These are phyloP conservation scores for Phaeolepiota aurea DNA, from an alignment of 768 basidiomycete species.

Conservation along the genomic window DNA sequence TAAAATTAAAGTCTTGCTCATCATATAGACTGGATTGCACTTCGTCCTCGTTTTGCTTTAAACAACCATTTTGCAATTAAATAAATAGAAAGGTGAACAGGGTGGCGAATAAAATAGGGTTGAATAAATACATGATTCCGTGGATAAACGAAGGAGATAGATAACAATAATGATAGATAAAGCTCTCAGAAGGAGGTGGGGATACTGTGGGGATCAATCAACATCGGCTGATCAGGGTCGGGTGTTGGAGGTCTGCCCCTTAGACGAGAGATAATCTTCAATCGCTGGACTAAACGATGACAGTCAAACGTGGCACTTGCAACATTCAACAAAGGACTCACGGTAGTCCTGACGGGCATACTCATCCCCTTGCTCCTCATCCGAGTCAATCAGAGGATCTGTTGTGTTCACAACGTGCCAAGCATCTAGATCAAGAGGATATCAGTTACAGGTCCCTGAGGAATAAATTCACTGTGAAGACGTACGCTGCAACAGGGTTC, in stretches of 20 bases:
- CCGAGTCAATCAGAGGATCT: constrained; percentile 72
- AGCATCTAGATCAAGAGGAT: constrained; percentile 50
- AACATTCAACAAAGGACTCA: constrained; percentile 21
- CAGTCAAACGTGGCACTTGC: constrained; percentile 5
- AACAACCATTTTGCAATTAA: no score
- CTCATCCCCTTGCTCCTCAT: constrained; percentile 62
- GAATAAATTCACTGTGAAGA: constrained; percentile 4
- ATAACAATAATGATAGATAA: not conserved
- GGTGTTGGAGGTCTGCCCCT: constrained; percentile 53
- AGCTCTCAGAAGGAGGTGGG: not conserved
- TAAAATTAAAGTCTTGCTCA: not conserved
- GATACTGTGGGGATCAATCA: not conserved
- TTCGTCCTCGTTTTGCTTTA: no score
- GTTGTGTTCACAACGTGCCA: constrained; percentile 60
- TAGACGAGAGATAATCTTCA: constrained; percentile 51
- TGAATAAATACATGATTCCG: not conserved
- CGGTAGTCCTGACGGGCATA: constrained; percentile 59
- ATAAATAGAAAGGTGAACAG: not conserved
- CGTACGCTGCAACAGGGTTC: constrained; percentile 65
- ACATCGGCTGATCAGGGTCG: constrained; percentile 21
- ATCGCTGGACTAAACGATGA: constrained; percentile 40
- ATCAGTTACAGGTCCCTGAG: no score
- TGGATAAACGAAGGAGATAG: not conserved
- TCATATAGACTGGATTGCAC: not conserved
- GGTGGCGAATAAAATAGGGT: not conserved